Conservation (phyloP, 176 grass and related monocot species). For the Urochloa ruziziensis region DNA sequence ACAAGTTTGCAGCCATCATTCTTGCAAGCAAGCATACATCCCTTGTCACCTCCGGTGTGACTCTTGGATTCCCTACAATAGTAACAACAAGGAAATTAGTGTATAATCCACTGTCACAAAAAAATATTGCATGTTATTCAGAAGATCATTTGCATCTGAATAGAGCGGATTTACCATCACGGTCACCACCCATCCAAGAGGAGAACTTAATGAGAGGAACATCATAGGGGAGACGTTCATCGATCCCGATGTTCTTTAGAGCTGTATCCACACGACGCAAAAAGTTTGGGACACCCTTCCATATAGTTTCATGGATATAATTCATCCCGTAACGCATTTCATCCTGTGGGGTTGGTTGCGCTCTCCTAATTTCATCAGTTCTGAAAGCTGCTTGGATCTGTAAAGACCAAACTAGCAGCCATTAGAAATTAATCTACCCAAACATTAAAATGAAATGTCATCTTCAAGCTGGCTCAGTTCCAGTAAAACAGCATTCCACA, state of each 20-base stretch:
- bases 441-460: too few species aligned
- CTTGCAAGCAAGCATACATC: constrained; percentile 81
- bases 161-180: too few species aligned
- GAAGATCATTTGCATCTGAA: too few species aligned
- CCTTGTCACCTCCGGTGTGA: constrained; percentile 86
- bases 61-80: constrained; percentile 87
- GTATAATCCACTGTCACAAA: too few species aligned
- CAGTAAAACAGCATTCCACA: too few species aligned
- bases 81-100: too few species aligned
- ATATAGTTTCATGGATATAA: constrained; percentile 88
- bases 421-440: too few species aligned
- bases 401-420: background rate
- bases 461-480: too few species aligned
- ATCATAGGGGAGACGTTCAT: constrained; percentile 76
- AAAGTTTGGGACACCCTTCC: constrained; percentile 95
- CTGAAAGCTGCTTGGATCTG: constrained; percentile 94
- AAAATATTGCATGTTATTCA: too few species aligned
- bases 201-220: constrained; percentile 76
- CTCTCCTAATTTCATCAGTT: constrained; percentile 79
- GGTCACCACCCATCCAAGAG: constrained; percentile 94
- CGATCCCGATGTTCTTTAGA: constrained; percentile 80
- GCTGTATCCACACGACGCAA: constrained; percentile 82
- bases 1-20: constrained; percentile 88
- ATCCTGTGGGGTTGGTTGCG: constrained; percentile 77
- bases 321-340: constrained; percentile 95